Conservation (phyloP, 306 rosid genomes). For the Arachis hypogaea region DNA sequence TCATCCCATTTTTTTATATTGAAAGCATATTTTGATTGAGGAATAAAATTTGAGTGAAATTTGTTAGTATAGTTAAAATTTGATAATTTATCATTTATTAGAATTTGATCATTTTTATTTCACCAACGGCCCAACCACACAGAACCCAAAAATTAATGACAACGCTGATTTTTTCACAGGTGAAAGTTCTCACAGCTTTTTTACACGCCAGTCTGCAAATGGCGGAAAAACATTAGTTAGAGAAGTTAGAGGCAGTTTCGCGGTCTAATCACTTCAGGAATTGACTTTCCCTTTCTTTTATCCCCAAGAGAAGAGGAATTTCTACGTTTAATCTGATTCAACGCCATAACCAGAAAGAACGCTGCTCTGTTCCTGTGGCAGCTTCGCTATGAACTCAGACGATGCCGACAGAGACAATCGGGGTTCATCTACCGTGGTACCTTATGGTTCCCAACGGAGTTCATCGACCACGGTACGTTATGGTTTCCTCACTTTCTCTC, state of each 20-base stretch:
- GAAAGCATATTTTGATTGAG: too few species aligned
- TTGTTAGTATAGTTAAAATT: too few species aligned
- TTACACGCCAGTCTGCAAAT: slow-evolving; percentile 11
- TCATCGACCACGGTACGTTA: slow-evolving; percentile 47
- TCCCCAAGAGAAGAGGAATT: background rate
- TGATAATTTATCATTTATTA: too few species aligned
- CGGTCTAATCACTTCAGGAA: slow-evolving; percentile 19
- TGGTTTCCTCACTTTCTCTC: slow-evolving; percentile 9
- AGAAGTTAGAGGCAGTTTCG: slow-evolving; percentile 25
- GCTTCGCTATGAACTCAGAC: slow-evolving; percentile 50
- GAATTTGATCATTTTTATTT: too few species aligned
- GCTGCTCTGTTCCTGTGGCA: slow-evolving; percentile 31
- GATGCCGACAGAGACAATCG: slow-evolving; percentile 38
- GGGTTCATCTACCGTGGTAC: slow-evolving; percentile 45
- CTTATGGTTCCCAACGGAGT: slow-evolving; percentile 22
- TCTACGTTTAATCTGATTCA: slow-evolving; percentile 46
- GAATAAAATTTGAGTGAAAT: too few species aligned
- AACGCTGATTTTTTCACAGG: background rate
- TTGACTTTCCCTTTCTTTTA: slow-evolving; percentile 13
- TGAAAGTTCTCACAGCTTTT: background rate
- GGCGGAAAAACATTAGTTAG: background rate
- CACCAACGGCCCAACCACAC: too few species aligned
- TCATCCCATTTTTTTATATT: background rate
- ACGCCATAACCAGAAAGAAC: background rate
- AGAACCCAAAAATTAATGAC: background rate